Evolutionary conservation across 2,329 filamentous ascomycete species (phyloP).

Genomic region (Tolypocladium endophyticum): DNA sequence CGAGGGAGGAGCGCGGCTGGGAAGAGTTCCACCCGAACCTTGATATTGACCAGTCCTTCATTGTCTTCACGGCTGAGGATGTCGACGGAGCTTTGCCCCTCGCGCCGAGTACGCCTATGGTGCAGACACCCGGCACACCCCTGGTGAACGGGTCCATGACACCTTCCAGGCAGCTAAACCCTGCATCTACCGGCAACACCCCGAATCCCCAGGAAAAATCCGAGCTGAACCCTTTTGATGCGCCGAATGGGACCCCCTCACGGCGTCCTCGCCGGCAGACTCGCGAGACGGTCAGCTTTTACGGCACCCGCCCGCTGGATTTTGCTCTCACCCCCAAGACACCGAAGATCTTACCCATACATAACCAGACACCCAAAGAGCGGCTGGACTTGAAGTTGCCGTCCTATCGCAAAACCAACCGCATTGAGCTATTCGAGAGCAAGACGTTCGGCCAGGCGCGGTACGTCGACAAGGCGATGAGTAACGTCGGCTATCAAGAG

Average conservation of each 20-base stretch:
- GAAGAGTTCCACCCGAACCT: slow-evolving; percentile 95
- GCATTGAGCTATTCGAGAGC: slow-evolving; percentile 73
- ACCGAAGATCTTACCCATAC: slow-evolving; percentile 61
- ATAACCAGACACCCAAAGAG: slow-evolving; percentile 72
- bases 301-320: slow-evolving; percentile 37
- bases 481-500: slow-evolving; percentile 90
- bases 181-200: slow-evolving; percentile 30
- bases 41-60: slow-evolving; percentile 73
- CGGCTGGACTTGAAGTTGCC: slow-evolving; percentile 68
- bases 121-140: slow-evolving; percentile 16
- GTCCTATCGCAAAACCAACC: slow-evolving; percentile 64
- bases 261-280: slow-evolving; percentile 32
- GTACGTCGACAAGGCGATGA: slow-evolving; percentile 94
- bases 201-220: slow-evolving; percentile 24
- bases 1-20: slow-evolving; percentile 91
- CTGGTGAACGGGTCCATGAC: slow-evolving; percentile 29
- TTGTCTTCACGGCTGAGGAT: slow-evolving; percentile 71
- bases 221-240: slow-evolving; percentile 20
- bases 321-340: slow-evolving; percentile 37
- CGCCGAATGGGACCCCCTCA: slow-evolving; percentile 20
- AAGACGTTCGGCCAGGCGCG: slow-evolving; percentile 76
- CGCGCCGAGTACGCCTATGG: slow-evolving; percentile 25
- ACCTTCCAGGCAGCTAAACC: slow-evolving; percentile 34
- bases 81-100: slow-evolving; percentile 60
- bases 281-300: slow-evolving; percentile 42